Conservation (phyloP, 495 filamentous ascomycete genomes). For the Sphaerosporella brunnea region DNA sequence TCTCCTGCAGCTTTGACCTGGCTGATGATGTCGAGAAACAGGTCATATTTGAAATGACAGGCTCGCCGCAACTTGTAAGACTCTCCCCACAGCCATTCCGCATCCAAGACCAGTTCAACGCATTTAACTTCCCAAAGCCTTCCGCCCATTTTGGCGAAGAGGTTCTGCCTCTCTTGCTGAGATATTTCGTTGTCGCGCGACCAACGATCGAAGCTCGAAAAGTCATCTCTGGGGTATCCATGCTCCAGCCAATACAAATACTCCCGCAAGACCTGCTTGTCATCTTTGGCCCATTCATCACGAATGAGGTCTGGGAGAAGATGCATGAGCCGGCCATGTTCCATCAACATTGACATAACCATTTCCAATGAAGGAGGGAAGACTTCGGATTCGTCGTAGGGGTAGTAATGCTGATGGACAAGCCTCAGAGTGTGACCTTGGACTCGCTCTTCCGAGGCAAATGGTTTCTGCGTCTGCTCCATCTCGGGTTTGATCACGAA, state of each 20-base stretch:
- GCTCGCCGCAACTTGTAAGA: slow-evolving; percentile 11
- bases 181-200: background rate
- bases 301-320: slow-evolving; percentile 13
- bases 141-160: background rate
- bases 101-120: slow-evolving; percentile 10
- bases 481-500: slow-evolving; percentile 12
- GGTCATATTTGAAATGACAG: slow-evolving; percentile 14
- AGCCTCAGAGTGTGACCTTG: background rate
- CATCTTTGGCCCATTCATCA: slow-evolving; percentile 15
- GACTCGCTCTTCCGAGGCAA: background rate
- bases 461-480: background rate
- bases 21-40: slow-evolving; percentile 4
- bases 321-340: slow-evolving; percentile 1
- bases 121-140: slow-evolving; percentile 6
- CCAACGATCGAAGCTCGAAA: background rate
- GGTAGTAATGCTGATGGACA: slow-evolving; percentile 13
- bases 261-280: slow-evolving; percentile 8
- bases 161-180: background rate
- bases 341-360: background rate
- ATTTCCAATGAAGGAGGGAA: slow-evolving; percentile 9
- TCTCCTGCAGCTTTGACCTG: background rate
- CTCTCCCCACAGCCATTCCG: slow-evolving; percentile 13
- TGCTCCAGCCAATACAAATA: slow-evolving; percentile 3
- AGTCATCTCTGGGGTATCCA: background rate
- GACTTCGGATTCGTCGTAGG: slow-evolving; percentile 8